Base-by-base conservation (phyloP, 805 yeast species). In the Myxozyma neglecta region DNA sequence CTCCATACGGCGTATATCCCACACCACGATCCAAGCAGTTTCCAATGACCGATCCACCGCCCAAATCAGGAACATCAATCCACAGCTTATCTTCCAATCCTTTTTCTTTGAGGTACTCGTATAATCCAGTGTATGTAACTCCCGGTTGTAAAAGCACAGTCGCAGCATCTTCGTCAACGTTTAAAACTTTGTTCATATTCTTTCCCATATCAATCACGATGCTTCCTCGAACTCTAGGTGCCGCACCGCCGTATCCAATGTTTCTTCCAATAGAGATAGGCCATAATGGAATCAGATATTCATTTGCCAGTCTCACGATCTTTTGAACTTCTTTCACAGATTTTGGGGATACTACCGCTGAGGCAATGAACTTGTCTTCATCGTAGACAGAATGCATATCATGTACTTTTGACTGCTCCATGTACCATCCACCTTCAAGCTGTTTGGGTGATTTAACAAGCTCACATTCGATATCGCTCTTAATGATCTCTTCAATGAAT, bases 221-320 rank as follows among this genome's bases (percentile, higher is more conserved):
- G 45, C 45, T 35, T 14, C 57, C 57, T 18, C 57, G 57, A 36
- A 53, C 57, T 3, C 57, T 50, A n/a, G 57, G 57, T 18, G 57
- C 57, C 5, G 57, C 57, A 20, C 57, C 57, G 35, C 57, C 57
- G 51, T 53, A 53, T 39, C 57, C 57, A 10, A 53, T 29, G 34
- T 53, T 53, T 14, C 57, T 50, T 10, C 57, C 57, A 37, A 53
- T 44, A n/a, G 57, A 53, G 44, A 53, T 36, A 1, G 57, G 57
- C 50, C 51, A 53, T 43, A 53, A 51, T 9, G 57, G 57, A 18
- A 53, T 48, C 37, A 47, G 24, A 24, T 32, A 55, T 34, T 37
- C 36, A 35, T 55, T 55, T 3, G 53, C 53, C 13, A 55, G 52
- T 6, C 32, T 18, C 10, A 55, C 59, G 16, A 55, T n/a, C 14